These are phyloP conservation scores for Jackrogersella multiformis DNA, from an alignment of 495 filamentous ascomycete species.

Conservation along the genomic window DNA sequence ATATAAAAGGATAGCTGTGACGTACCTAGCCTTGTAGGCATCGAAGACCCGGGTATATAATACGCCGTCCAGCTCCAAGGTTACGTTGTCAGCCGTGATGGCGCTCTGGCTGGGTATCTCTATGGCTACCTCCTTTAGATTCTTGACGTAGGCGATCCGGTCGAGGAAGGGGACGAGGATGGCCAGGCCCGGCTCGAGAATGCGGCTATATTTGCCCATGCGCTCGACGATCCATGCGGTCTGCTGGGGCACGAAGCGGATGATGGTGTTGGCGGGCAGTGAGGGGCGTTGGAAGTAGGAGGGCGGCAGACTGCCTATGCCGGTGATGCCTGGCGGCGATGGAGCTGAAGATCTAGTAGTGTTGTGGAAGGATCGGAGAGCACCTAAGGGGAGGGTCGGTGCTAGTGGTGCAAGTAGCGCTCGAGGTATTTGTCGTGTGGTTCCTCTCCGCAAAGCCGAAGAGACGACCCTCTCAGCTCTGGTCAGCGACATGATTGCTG, in stretches of 20 bases:
- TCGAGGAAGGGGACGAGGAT: slow-evolving; percentile 91
- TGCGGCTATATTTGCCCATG: slow-evolving; percentile 96
- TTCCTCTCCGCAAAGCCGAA: slow-evolving; percentile 43
- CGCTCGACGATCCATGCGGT: slow-evolving; percentile 99
- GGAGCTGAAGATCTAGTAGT: slow-evolving; percentile 34
- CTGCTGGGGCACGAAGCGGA: slow-evolving; percentile 98
- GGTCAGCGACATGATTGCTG: slow-evolving; percentile 47
- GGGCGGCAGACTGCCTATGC: slow-evolving; percentile 51
- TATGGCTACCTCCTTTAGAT: slow-evolving; percentile 92
- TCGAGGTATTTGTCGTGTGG: slow-evolving; percentile 21
- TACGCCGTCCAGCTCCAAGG: slow-evolving; percentile 92
- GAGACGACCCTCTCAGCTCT: slow-evolving; percentile 45
- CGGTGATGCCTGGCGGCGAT: slow-evolving; percentile 26
- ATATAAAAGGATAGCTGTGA: slow-evolving; percentile 4
- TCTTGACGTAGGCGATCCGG: slow-evolving; percentile 97
- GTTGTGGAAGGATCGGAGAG: slow-evolving; percentile 46
- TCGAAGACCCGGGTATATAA: slow-evolving; percentile 96
- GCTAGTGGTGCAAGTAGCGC: slow-evolving; percentile 32
- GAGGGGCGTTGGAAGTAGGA: slow-evolving; percentile 67
- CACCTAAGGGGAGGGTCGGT: slow-evolving; percentile 29
- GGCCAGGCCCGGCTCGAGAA: slow-evolving; percentile 89
- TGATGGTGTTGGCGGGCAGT: slow-evolving; percentile 90
- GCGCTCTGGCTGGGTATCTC: slow-evolving; percentile 97
- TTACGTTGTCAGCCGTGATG: slow-evolving; percentile 98
- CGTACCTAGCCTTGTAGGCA: slow-evolving; percentile 92